Base-by-base conservation (phyloP, 176 grass and related monocot species). In the sorghum (Sorghum bicolor) region DNA sequence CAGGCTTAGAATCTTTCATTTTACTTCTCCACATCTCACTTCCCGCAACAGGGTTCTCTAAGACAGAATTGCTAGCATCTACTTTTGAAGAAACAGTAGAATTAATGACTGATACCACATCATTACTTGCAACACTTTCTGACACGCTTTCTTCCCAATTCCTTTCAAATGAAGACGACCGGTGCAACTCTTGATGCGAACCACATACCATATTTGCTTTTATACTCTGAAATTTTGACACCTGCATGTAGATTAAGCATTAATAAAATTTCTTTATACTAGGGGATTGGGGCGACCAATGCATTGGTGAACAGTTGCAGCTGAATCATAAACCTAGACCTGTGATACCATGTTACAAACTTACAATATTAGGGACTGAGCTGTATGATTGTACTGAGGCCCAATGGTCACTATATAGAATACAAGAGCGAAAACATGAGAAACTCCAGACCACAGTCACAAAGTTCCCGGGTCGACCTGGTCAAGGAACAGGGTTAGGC, bases 171-270 rank as follows among this genome's bases (percentile, higher is more conserved):
- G 96, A 99, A 85, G 96, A 94, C 72, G 93, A 85, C 38, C 89
- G 91, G 48, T 74, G 79, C 65, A 99, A 87, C 81, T 99, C 96
- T 31, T 90, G 89, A 80, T 92, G 87, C 17, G 96, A 99, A 77
- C 93, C 93, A 10, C 89, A 99, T n/a, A 96, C 89, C 85, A 96
- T 95, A 90, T 99, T 99, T 80, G 93, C 91, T 82, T 99, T 99
- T 74, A 95, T 84, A 61, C 87, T 94, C 76, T 99, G 96, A 82
- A 94, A 90, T 80, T 99, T 99, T 2, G 96, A 92, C 72, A 92
- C 86, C 96, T 99, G 89, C 57, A 84, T 78, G 26, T n/a, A 83
- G 69, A 86, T 60, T 31, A 83, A 66, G 62, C 38, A 33, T 82
- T 83, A 72, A 83, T 8, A 58, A 24, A 74, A 29, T 75, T 53